phyloP scores from a whole-genome alignment of 495 filamentous ascomycete species.

The Trichoderma orchidacearum region DNA sequence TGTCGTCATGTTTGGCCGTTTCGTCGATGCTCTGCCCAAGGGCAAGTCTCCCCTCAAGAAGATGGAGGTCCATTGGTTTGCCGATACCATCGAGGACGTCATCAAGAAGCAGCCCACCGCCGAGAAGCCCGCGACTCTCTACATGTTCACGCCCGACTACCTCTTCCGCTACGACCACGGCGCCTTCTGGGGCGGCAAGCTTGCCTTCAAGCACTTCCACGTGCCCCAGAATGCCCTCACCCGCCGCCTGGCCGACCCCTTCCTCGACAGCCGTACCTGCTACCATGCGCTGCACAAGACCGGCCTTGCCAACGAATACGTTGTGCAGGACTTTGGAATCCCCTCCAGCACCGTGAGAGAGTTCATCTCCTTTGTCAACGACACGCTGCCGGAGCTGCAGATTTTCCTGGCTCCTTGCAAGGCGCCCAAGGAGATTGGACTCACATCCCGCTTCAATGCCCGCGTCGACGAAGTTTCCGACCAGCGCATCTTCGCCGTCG shows the following conservation, averaged over 20 bases:
- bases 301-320: slow-evolving; percentile 27
- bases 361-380: slow-evolving; percentile 28
- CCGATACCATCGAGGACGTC: slow-evolving; percentile 17
- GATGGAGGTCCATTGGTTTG: slow-evolving; percentile 21
- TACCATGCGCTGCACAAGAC: slow-evolving; percentile 40
- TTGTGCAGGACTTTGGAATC: slow-evolving; percentile 41
- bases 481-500: slow-evolving; percentile 29
- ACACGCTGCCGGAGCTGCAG: slow-evolving; percentile 29
- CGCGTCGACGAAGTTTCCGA: slow-evolving; percentile 18
- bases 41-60: slow-evolving; percentile 2
- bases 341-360: slow-evolving; percentile 23
- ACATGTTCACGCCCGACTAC: slow-evolving; percentile 36
- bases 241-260: slow-evolving; percentile 33
- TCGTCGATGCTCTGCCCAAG: slow-evolving; percentile 21
- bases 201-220: slow-evolving; percentile 37
- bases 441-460: slow-evolving; percentile 22
- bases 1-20: slow-evolving; percentile 36
- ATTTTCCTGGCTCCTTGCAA: slow-evolving; percentile 43
- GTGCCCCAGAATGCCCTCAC: slow-evolving; percentile 38
- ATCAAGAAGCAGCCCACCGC: slow-evolving; percentile 12
- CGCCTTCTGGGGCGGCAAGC: slow-evolving; percentile 42
- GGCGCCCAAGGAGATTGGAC: slow-evolving; percentile 9
- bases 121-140: slow-evolving; percentile 10
- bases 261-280: slow-evolving; percentile 43
- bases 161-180: slow-evolving; percentile 52